A percentile compares a stretch with the other conserved stretches of the same genome.
phyloP scores from a whole-genome alignment of 257 asterid genomes.

The Solanum bulbocastanum region DNA sequence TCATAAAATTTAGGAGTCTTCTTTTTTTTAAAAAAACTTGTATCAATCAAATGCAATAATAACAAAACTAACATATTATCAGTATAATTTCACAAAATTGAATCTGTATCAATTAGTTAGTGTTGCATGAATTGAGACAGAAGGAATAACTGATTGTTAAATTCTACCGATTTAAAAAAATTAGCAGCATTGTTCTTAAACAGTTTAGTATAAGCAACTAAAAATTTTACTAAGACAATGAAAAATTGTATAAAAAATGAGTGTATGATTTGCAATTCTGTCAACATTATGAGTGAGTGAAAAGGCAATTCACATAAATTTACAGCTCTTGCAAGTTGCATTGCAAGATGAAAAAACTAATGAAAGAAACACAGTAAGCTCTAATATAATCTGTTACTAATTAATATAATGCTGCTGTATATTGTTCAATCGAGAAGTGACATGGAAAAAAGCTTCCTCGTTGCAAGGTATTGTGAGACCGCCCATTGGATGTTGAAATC shows the following conservation, averaged over 20 bases:
- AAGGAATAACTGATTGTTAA: neutral
- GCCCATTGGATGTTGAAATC: slow-evolving; percentile 4
- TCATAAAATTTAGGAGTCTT: too few relatives aligned
- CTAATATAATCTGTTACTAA: too few relatives aligned
- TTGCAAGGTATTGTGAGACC: slow-evolving; percentile 5
- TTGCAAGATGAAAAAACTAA: too few relatives aligned
- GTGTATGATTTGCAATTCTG: neutral
- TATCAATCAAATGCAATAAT: too few relatives aligned
- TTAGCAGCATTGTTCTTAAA: neutral
- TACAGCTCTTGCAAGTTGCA: neutral
- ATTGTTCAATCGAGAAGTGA: slow-evolving; percentile 4
- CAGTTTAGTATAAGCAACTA: neutral
- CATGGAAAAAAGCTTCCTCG: neutral
- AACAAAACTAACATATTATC: too few relatives aligned
- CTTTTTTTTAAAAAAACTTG: too few relatives aligned
- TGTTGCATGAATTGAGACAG: too few relatives aligned
- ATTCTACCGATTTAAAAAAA: neutral
- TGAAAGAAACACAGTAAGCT: too few relatives aligned
- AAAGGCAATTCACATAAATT: neutral
- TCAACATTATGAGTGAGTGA: neutral
- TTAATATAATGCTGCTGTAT: neutral
- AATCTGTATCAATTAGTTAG: neutral
- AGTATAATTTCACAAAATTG: too few relatives aligned
- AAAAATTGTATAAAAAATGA: too few relatives aligned
- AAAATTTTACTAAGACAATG: neutral